Percentiles rank a stretch among this genome's conserved stretches.
phyloP scores from a whole-genome alignment of 768 basidiomycete genomes.

The Tulasnella sp. region DNA sequence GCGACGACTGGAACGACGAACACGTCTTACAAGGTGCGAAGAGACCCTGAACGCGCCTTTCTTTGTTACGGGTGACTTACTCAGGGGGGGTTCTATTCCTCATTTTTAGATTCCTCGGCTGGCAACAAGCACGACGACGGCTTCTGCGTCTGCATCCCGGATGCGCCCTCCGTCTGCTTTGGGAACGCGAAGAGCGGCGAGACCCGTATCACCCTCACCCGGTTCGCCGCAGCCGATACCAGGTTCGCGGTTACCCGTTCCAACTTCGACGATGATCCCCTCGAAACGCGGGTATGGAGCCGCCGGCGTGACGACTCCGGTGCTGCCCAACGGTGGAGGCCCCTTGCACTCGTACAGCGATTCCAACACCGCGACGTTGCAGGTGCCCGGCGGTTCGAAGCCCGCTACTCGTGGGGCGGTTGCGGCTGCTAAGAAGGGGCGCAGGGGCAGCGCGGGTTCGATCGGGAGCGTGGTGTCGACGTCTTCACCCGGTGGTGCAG shows the following conservation, averaged over 20 bases:
- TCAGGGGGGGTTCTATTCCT: not conserved
- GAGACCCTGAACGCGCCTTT: not conserved
- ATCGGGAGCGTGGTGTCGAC: constrained; percentile 18
- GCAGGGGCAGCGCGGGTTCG: constrained; percentile 19
- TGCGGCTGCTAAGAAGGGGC: constrained; percentile 6
- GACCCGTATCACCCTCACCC: constrained; percentile 23
- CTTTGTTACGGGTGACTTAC: not conserved
- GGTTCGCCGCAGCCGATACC: constrained; percentile 19
- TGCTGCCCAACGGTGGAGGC: constrained; percentile 1
- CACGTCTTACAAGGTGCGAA: constrained; percentile 14
- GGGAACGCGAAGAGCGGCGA: constrained; percentile 13
- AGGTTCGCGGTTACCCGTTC: constrained; percentile 17
- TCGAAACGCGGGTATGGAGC: constrained; percentile 19
- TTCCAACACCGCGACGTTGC: constrained; percentile 4
- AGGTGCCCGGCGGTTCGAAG: constrained; percentile 14
- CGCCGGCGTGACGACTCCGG: not conserved
- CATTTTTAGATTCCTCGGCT: constrained; percentile 12
- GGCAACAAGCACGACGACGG: constrained; percentile 6
- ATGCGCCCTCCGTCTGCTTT: constrained; percentile 16
- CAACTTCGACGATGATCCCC: not conserved
- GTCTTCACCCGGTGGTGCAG: not conserved
- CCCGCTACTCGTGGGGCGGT: not conserved
- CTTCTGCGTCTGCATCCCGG: constrained; percentile 10
- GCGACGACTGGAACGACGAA: constrained; percentile 3
- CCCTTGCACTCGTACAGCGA: constrained; percentile 20